A percentile compares a stretch with the other conserved stretches of the same genome.
Evolutionary conservation across 1,284 basidiomycete genomes (phyloP).

Genomic region (Wolfiporia cocos): DNA sequence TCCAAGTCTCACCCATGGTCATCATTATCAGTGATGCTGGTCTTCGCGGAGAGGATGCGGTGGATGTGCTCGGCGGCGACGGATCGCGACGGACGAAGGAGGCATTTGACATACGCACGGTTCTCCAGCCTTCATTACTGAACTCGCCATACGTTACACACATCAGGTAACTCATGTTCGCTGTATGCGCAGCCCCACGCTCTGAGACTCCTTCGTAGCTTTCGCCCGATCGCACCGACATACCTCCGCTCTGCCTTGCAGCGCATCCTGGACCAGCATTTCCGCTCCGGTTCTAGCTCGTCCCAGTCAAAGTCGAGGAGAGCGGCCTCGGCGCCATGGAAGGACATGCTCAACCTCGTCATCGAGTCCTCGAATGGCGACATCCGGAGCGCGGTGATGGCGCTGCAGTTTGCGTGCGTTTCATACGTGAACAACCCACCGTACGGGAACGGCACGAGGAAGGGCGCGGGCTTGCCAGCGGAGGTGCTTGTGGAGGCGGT

Average conservation of each 20-base stretch:
- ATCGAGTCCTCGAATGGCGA: slow-evolving; percentile 84
- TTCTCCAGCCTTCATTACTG: slow-evolving; percentile 58
- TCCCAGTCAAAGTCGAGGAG: too few relatives aligned
- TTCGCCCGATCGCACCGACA: slow-evolving; percentile 88
- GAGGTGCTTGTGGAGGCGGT: slow-evolving; percentile 57
- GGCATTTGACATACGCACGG: slow-evolving; percentile 62
- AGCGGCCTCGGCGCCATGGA: slow-evolving; percentile 48
- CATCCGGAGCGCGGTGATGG: slow-evolving; percentile 89
- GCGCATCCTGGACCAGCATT: slow-evolving; percentile 49
- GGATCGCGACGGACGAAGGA: slow-evolving; percentile 42
- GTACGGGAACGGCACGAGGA: slow-evolving; percentile 11
- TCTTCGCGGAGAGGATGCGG: slow-evolving; percentile 59
- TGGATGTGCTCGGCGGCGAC: slow-evolving; percentile 42
- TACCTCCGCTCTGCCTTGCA: slow-evolving; percentile 79
- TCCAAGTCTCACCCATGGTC: slow-evolving; percentile 61
- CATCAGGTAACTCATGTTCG: slow-evolving; percentile 49
- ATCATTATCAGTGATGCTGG: slow-evolving; percentile 85
- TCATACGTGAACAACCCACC: slow-evolving; percentile 1
- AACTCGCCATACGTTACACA: slow-evolving; percentile 64
- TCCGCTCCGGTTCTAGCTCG: slow-evolving; percentile 25
- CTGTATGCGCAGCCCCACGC: not conserved
- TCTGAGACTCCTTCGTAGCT: slow-evolving; percentile 26
- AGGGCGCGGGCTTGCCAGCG: slow-evolving; percentile 12
- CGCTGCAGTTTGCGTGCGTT: slow-evolving; percentile 73
- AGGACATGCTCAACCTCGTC: slow-evolving; percentile 68